These are phyloP conservation scores for Afroboletus lepidellus DNA, from an alignment of 1,284 basidiomycete genomes.

Conservation along the genomic window DNA sequence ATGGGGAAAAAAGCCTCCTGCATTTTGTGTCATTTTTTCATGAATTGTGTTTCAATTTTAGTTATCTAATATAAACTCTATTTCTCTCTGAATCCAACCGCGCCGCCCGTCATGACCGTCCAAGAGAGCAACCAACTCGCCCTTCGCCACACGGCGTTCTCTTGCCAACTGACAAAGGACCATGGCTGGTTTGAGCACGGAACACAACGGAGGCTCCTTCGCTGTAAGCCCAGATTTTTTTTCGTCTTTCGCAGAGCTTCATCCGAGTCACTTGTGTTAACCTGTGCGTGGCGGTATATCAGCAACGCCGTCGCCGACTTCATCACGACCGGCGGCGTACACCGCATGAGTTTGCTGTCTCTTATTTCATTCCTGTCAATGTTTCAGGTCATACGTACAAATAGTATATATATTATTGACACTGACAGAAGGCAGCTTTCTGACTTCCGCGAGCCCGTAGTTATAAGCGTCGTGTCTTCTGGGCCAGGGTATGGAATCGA, in stretches of 20 bases:
- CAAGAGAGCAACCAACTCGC: not conserved
- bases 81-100: constrained; percentile 5
- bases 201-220: constrained; percentile 7
- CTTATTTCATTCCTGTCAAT: constrained; percentile 5
- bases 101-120: not conserved
- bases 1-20: constrained; percentile 11
- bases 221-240: not conserved
- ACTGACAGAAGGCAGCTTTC: constrained; percentile 1
- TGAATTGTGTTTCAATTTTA: constrained; percentile 3
- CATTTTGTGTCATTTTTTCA: constrained; percentile 9
- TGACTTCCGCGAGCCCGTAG: constrained; percentile 5
- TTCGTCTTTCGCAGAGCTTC: not conserved
- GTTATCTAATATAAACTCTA: constrained; percentile 14
- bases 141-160: not conserved
- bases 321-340: constrained; percentile 1
- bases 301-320: not conserved
- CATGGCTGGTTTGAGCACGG: not conserved
- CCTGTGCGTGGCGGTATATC: not conserved
- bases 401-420: not conserved
- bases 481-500: not conserved
- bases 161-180: too few relatives aligned
- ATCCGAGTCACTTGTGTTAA: not conserved
- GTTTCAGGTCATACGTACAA: constrained; percentile 15
- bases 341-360: not conserved
- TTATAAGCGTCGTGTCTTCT: not conserved